Evolutionary conservation across 345 rosid genomes (phyloP).

Genomic region (Syzygium grande): DNA sequence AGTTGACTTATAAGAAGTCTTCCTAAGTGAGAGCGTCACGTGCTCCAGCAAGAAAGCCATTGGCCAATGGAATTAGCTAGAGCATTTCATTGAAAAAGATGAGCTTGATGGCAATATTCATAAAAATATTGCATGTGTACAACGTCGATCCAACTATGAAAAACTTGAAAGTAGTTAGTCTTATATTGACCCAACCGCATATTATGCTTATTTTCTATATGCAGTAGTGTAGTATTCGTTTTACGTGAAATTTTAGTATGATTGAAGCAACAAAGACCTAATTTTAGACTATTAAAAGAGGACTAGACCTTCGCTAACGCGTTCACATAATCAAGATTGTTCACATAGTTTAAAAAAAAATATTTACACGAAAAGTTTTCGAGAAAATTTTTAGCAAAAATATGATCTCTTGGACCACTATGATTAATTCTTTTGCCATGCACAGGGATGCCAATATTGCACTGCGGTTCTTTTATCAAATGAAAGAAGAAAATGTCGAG

Average conservation of each 20-base stretch:
- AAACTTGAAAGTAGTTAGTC: too few species aligned
- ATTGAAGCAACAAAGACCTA: too few species aligned
- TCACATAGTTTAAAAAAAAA: background rate
- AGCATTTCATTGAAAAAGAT: background rate
- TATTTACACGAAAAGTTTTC: conserved; percentile 11
- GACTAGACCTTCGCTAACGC: too few species aligned
- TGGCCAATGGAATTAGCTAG: background rate
- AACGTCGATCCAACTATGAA: too few species aligned
- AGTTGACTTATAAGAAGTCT: background rate
- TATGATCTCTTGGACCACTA: conserved; percentile 40
- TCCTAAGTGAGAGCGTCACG: background rate
- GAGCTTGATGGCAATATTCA: too few species aligned
- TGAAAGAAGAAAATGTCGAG: conserved; percentile 23
- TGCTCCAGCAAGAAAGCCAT: background rate
- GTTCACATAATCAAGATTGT: too few species aligned
- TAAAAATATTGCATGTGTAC: too few species aligned
- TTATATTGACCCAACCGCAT: too few species aligned
- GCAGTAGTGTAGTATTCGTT: background rate
- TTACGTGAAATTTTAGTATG: too few species aligned
- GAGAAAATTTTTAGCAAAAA: conserved; percentile 7
- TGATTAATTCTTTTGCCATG: conserved; percentile 50
- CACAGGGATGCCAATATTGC: conserved; percentile 37
- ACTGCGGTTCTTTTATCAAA: conserved; percentile 28
- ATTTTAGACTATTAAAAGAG: too few species aligned
- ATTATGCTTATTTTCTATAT: background rate